Evolutionary conservation across 2,329 filamentous ascomycete genomes (phyloP).

Genomic region (Cladophialophora immunda): DNA sequence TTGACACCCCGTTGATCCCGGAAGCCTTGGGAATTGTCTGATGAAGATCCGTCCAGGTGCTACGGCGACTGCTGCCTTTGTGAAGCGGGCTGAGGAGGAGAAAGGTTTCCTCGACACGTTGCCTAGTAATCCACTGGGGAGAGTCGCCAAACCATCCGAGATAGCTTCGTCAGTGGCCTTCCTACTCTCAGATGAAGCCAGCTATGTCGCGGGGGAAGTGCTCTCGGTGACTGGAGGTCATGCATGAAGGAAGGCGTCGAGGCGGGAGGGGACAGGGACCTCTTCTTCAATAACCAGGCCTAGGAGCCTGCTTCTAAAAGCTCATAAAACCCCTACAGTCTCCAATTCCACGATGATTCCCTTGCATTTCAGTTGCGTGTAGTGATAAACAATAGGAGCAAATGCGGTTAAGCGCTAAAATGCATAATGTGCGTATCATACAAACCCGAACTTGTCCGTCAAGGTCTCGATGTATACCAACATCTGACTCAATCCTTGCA

Average conservation of each 20-base stretch:
- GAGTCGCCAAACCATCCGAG: slow-evolving; percentile 39
- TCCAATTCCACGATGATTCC: too few relatives aligned
- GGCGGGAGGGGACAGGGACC: not conserved
- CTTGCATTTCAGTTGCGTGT: too few relatives aligned
- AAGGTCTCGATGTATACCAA: not conserved
- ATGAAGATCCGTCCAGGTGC: slow-evolving; percentile 15
- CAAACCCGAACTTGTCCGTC: not conserved
- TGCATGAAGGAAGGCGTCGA: not conserved
- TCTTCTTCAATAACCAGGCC: not conserved
- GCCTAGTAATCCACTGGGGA: slow-evolving; percentile 25
- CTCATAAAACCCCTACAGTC: too few relatives aligned
- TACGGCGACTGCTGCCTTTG: slow-evolving; percentile 29
- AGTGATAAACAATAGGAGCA: too few relatives aligned
- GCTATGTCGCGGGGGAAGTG: slow-evolving; percentile 43
- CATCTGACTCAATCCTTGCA: not conserved
- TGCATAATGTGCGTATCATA: not conserved
- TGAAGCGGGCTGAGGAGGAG: slow-evolving; percentile 27
- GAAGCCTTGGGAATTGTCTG: not conserved
- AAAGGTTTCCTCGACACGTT: slow-evolving; percentile 30
- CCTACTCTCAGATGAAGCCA: slow-evolving; percentile 56
- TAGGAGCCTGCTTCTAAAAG: not conserved
- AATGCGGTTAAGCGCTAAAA: not conserved
- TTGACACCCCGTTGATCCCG: not conserved
- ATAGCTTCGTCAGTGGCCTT: slow-evolving; percentile 57
- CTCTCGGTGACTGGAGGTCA: slow-evolving; percentile 28